A percentile compares a stretch with the other conserved stretches of the same genome.
Conservation (phyloP, 2,329 filamentous ascomycete genomes). For the Talaromyces piceae region DNA sequence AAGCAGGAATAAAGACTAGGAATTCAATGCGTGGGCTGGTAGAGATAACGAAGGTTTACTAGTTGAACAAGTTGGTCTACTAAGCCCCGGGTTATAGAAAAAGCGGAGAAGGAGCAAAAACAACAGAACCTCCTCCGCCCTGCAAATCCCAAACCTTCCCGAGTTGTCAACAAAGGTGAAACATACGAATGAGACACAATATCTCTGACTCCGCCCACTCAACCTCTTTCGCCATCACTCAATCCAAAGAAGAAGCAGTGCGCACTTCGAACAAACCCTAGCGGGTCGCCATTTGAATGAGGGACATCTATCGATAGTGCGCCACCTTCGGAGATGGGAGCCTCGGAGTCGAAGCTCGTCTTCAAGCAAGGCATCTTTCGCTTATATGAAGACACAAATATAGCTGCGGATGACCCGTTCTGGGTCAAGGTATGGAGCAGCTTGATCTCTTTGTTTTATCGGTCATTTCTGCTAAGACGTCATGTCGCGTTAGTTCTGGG, state of each 20-base stretch:
- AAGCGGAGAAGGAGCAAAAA: not conserved
- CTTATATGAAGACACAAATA: constrained; percentile 83
- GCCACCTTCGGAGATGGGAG: constrained; percentile 63
- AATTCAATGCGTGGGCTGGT: not conserved
- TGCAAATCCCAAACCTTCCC: too few species aligned
- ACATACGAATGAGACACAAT: not conserved
- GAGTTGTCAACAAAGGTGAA: not conserved
- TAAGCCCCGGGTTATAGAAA: not conserved
- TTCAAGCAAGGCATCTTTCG: constrained; percentile 98
- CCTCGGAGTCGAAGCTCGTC: constrained; percentile 95
- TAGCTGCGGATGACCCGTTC: constrained; percentile 80
- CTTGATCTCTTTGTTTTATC: too few species aligned
- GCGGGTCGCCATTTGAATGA: constrained; percentile 7
- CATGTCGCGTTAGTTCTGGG: constrained; percentile 97
- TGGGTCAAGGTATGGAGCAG: constrained; percentile 71
- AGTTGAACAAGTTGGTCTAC: too few species aligned
- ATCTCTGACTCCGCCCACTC: not conserved
- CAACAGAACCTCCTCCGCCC: not conserved
- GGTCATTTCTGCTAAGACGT: too few species aligned
- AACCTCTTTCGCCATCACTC: not conserved
- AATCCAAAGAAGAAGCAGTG: too few species aligned
- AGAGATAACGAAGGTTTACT: not conserved
- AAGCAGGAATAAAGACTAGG: not conserved
- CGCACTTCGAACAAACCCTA: too few species aligned
- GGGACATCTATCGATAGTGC: constrained; percentile 17